phyloP scores from a whole-genome alignment of 2,329 filamentous ascomycete genomes.

The Sphaerulina populicola region DNA sequence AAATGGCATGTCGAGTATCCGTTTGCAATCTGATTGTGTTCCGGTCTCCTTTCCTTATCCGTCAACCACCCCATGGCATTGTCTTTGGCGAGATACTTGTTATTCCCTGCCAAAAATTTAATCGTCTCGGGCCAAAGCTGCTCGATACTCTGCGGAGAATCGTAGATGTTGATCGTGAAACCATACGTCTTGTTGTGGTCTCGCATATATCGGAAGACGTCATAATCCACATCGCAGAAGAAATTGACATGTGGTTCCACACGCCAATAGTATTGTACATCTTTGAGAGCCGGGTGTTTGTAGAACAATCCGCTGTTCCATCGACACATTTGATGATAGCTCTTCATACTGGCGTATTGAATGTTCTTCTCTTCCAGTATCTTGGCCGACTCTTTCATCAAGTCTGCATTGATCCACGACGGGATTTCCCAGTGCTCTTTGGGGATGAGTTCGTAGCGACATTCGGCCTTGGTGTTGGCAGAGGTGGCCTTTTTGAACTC shows the following conservation, averaged over 20 bases:
- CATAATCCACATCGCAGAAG: slow-evolving; percentile 98
- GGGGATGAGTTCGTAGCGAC: slow-evolving; percentile 81
- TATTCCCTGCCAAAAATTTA: slow-evolving; percentile 73
- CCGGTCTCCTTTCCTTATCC: slow-evolving; percentile 65
- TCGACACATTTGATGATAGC: slow-evolving; percentile 97
- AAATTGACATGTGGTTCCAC: slow-evolving; percentile 98
- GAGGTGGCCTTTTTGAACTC: slow-evolving; percentile 82
- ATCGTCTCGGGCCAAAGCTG: slow-evolving; percentile 91
- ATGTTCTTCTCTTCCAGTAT: slow-evolving; percentile 76
- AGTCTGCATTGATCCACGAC: slow-evolving; percentile 80
- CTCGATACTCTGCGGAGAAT: slow-evolving; percentile 76
- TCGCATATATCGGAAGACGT: slow-evolving; percentile 95
- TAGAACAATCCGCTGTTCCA: slow-evolving; percentile 99
- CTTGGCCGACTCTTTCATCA: slow-evolving; percentile 76
- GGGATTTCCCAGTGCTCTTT: slow-evolving; percentile 90
- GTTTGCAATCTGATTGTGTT: slow-evolving; percentile 71
- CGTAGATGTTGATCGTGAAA: slow-evolving; percentile 96
- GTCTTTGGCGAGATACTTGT: slow-evolving; percentile 70
- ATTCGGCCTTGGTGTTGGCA: slow-evolving; percentile 79
- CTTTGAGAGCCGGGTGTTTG: slow-evolving; percentile 77
- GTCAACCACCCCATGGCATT: slow-evolving; percentile 84
- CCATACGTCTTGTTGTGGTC: slow-evolving; percentile 99
- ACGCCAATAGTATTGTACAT: slow-evolving; percentile 92
- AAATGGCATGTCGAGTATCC: slow-evolving; percentile 98
- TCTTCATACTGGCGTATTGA: slow-evolving; percentile 80